Conservation (phyloP, 2,329 filamentous ascomycete species). For the Fonsecaea nubica region DNA sequence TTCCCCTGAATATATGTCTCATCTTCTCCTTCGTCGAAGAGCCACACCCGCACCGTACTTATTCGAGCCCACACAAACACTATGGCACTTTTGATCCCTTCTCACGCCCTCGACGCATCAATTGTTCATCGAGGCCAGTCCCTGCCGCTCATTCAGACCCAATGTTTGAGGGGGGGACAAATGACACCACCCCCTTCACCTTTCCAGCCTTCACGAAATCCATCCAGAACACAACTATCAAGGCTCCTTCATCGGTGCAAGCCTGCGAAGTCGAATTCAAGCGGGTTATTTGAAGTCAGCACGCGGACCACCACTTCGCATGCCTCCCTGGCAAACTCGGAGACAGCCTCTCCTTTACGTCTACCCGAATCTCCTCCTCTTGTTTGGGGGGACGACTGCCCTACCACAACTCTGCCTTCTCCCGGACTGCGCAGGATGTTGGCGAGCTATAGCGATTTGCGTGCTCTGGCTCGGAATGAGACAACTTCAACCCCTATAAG, state of each 20-base stretch:
- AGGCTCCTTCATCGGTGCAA: constrained; percentile 29
- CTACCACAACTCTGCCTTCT: constrained; percentile 1
- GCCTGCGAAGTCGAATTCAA: constrained; percentile 19
- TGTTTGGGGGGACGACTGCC: constrained; percentile 5
- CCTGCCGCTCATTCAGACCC: constrained; percentile 14
- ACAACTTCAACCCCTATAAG: constrained; percentile 12
- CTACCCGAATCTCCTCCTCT: constrained; percentile 23
- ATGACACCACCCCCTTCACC: constrained; percentile 28
- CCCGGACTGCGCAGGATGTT: constrained; percentile 32
- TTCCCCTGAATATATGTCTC: constrained; percentile 30
- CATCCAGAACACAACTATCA: constrained; percentile 26
- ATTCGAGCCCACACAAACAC: constrained; percentile 9
- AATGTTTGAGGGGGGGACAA: constrained; percentile 25
- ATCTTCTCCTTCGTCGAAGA: constrained; percentile 14
- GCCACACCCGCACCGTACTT: constrained; percentile 13
- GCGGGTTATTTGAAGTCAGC: constrained; percentile 8
- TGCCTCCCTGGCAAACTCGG: constrained; percentile 17
- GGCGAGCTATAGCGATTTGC: constrained; percentile 29
- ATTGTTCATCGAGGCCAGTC: constrained; percentile 11
- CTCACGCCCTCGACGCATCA: not conserved
- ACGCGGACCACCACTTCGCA: constrained; percentile 6
- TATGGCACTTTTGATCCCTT: constrained; percentile 21
- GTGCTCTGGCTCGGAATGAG: constrained; percentile 24
- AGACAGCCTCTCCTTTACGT: constrained; percentile 20
- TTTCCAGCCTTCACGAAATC: constrained; percentile 2